Evolutionary conservation across 768 basidiomycete species (phyloP), one percentile per base, ranked within the genome.

Genomic region (Leccinum subgranulosum): DNA sequence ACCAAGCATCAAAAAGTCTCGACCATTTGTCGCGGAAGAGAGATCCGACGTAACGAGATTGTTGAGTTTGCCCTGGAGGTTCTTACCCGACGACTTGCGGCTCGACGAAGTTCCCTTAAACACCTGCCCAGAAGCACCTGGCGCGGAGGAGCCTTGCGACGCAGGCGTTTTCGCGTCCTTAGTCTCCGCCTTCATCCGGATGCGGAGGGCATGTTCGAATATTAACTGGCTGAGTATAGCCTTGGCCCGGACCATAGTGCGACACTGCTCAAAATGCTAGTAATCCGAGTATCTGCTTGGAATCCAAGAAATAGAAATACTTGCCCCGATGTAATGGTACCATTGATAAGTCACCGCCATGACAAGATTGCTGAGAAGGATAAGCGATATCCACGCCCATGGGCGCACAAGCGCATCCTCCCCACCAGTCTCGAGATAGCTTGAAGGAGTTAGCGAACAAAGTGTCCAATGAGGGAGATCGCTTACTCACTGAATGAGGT

Each of bases 21-120:
- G 54, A 7, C 54, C 54, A 17, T 55, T 48, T 15, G 33, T 55
- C 33, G 48, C 48, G 19, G 25, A 3, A 21, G 48, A 21, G 12
- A 55, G 54, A 28, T 55, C 48, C 5, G 54, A 55, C 7, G 54
- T 55, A 23, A 55, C n/a, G 4, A 55, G 54, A 36, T 55, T 55
- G 14, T 55, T 55, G 33, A 55, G 54, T 14, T 28, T 55, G 15
- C 54, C 54, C 9, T 51, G 11, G 12, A 55, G 25, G 31, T 51
- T 55, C 49, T 51, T 55, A 2, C 31, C 48, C 6, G 54, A 19
- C 28, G 48, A 51, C 27, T 51, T 52, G 25, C 31, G 3, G 5
- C 25, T 34, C 39, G 49, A 36, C 14, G 9, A 23, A 15, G 12
- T 7, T 7, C n/a, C 9, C 33, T 36, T 50, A 25, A 33, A 52